phyloP scores from a whole-genome alignment of 1,139 yeast genomes.

The Hemisphaericaspora xylofermentans region DNA sequence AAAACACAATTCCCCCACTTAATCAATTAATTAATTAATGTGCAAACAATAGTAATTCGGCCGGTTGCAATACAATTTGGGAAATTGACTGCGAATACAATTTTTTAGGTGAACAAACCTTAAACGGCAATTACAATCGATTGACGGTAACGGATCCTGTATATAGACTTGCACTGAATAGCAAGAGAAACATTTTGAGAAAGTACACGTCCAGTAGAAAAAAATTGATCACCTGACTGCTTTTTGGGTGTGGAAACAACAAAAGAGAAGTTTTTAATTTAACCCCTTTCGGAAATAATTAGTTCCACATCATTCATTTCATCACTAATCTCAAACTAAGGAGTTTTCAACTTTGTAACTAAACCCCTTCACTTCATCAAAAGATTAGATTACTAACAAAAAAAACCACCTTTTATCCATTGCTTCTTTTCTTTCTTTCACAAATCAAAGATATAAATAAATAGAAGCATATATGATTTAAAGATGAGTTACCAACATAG shows the following conservation, averaged over 20 bases:
- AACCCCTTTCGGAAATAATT: neutral
- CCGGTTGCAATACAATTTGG: no score
- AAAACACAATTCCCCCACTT: neutral
- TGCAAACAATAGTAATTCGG: neutral
- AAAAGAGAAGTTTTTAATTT: neutral
- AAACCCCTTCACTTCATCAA: neutral
- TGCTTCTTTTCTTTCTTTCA: no score
- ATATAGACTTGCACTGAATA: neutral
- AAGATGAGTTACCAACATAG: slow-evolving; percentile 10
- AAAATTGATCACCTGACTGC: neutral
- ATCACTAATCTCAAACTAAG: neutral
- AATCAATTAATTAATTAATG: neutral
- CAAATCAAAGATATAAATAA: neutral
- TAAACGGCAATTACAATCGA: neutral
- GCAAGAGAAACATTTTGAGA: no score
- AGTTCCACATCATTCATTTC: neutral
- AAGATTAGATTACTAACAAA: neutral
- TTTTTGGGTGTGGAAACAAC: no score
- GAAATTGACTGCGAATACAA: neutral
- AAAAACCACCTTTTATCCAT: no score
- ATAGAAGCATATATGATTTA: slow-evolving; percentile 1
- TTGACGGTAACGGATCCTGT: neutral
- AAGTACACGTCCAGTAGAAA: no score
- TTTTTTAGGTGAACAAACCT: neutral
- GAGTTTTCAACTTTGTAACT: neutral